Evolutionary conservation across 2,329 filamentous ascomycete genomes (phyloP).

Genomic region (Coniochaeta pulveracea): DNA sequence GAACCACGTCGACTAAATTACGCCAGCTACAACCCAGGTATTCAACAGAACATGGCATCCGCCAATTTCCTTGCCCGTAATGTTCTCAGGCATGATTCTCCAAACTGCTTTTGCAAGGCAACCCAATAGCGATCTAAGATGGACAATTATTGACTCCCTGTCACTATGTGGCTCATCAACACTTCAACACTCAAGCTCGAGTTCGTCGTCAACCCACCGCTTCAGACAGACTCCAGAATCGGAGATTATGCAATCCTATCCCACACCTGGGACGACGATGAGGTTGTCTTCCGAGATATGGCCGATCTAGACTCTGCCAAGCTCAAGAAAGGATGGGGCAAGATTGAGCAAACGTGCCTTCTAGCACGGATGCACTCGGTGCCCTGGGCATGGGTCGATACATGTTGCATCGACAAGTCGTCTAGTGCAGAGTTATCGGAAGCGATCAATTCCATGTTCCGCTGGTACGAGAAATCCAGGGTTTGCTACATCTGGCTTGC

Average conservation of each 20-base stretch:
- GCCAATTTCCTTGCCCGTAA: too few species aligned
- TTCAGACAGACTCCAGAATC: too few species aligned
- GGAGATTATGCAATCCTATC: slow-evolving; percentile 1
- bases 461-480: background rate
- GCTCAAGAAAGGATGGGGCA: background rate
- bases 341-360: background rate
- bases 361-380: background rate
- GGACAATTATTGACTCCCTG: too few species aligned
- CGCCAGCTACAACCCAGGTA: too few species aligned
- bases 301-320: background rate
- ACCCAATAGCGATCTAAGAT: too few species aligned
- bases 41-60: too few species aligned
- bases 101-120: too few species aligned
- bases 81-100: too few species aligned
- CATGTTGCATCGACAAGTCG: slow-evolving; percentile 1
- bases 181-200: background rate
- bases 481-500: background rate
- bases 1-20: too few species aligned
- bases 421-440: background rate
- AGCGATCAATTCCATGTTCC: slow-evolving; percentile 1
- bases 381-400: background rate
- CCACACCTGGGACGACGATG: background rate
- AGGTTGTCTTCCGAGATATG: slow-evolving; percentile 2
- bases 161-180: slow-evolving; percentile 1
- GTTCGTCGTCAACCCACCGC: background rate